phyloP scores from a whole-genome alignment of 352 stramenopile species.

The Phytophthora brassicae region DNA sequence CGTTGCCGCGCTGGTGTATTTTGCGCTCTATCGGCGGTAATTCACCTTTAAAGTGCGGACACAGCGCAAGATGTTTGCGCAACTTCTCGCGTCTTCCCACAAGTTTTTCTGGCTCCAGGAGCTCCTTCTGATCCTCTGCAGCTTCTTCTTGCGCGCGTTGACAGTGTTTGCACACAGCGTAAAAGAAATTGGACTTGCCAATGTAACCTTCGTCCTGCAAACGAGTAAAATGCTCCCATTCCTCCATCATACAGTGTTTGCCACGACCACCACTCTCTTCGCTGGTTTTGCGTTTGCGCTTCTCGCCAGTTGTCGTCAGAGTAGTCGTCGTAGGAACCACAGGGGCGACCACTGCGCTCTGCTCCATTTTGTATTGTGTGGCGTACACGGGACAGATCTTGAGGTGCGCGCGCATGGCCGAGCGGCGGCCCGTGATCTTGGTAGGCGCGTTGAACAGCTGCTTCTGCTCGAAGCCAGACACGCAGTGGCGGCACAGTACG shows the following conservation, averaged over 20 bases:
- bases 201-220: constrained; percentile 81
- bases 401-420: constrained; percentile 76
- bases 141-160: constrained; percentile 61
- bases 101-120: constrained; percentile 61
- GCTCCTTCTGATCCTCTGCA: constrained; percentile 50
- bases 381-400: constrained; percentile 72
- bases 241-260: constrained; percentile 84
- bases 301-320: constrained; percentile 34
- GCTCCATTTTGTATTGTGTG: constrained; percentile 66
- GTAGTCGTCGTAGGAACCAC: neutral
- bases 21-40: constrained; percentile 54
- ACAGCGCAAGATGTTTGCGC: constrained; percentile 69
- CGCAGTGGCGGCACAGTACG: constrained; percentile 76
- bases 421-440: constrained; percentile 69
- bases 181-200: constrained; percentile 84
- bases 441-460: constrained; percentile 57
- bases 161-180: constrained; percentile 71
- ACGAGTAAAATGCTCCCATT: constrained; percentile 78
- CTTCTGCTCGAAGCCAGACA: constrained; percentile 59
- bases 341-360: constrained; percentile 15
- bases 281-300: constrained; percentile 53
- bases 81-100: constrained; percentile 78
- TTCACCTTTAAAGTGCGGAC: constrained; percentile 66
- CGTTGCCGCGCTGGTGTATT: constrained; percentile 18
- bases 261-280: constrained; percentile 45